Evolutionary conservation across 2,329 filamentous ascomycete species (phyloP).

Genomic region (Beauveria brongniartii): DNA sequence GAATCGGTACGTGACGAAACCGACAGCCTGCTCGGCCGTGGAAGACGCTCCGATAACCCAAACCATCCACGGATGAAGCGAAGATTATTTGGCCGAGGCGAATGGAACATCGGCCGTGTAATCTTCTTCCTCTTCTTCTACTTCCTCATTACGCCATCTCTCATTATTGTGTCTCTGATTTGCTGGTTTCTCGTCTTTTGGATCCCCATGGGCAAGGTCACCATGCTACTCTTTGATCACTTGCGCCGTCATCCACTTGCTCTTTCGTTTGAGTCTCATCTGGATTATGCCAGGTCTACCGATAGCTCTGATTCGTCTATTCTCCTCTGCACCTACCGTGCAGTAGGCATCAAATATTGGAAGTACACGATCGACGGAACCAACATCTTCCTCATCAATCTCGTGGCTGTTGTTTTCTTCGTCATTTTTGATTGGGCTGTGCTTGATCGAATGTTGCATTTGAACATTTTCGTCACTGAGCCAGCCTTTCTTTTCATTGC

Average conservation of each 20-base stretch:
- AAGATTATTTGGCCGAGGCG: conserved; percentile 83
- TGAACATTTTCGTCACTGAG: conserved; percentile 68
- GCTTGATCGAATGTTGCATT: conserved; percentile 57
- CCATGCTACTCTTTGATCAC: conserved; percentile 81
- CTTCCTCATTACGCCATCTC: conserved; percentile 75
- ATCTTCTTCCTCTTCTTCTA: conserved; percentile 98
- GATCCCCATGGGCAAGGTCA: conserved; percentile 98
- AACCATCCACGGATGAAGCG: conserved; percentile 53
- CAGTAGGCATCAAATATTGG: conserved; percentile 93
- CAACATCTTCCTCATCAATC: conserved; percentile 97
- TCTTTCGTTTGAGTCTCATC: conserved; percentile 85
- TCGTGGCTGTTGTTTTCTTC: conserved; percentile 88
- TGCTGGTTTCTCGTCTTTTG: conserved; percentile 97
- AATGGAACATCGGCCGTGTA: conserved; percentile 92
- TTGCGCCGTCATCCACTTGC: conserved; percentile 87
- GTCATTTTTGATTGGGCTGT: conserved; percentile 90
- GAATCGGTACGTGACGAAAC: conserved; percentile 80
- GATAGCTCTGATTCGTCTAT: conserved; percentile 75
- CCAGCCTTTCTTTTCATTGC: conserved; percentile 80
- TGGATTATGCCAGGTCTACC: conserved; percentile 60
- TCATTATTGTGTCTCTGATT: conserved; percentile 76
- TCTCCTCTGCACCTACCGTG: conserved; percentile 91
- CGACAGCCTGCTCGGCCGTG: conserved; percentile 72
- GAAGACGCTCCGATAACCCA: conserved; percentile 41
- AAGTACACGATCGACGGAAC: conserved; percentile 98